Evolutionary conservation across 257 asterid genomes (phyloP), one percentile per base, ranked within the genome.

Genomic region (Henckelia pumila): DNA sequence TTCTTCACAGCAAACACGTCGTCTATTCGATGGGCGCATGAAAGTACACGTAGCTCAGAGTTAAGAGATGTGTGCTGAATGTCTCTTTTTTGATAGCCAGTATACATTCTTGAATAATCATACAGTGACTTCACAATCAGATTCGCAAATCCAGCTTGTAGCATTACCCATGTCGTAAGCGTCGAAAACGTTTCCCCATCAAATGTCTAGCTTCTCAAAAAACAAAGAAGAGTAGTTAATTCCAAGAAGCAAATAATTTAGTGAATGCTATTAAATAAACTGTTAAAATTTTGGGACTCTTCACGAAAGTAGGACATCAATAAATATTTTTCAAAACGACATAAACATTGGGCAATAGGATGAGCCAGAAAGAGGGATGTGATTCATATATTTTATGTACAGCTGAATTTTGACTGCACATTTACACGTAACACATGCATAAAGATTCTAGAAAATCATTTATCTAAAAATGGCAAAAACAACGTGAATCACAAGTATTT

Each of bases 181-280:
- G 79, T 73, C 7, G 96, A 80, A 69, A 90, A 90, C 5, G 96
- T 84, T 66, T 86, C 96, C n/a, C 81, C 80, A 53, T 91, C 96
- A 53, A 79, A 67, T 44, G 97, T 86, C 92, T 89, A 16, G 37
- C 14, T 57, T 70, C 19, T 35, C 50, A 25, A 2, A 60, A 68
- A 64, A 20, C 23, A 56, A 23, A 64, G n/a, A 63, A 16, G 19
- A 0, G 53, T 47, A 4, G n/a, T n/a, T n/a, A n/a, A n/a, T 40
- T 40, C 1, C 1, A 3, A 2, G 50, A 14, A 40, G 50, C 0
- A 40, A 40, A 3, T 40, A 13, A 40, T 11, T 35, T 14, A 40
- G 50, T 13, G 50, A 11, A 2, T 40, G 6, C 6, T 3, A 13
- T 40, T 40, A 13, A 11, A 40, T 9, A 35, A 35, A 35, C 14